Evolutionary conservation across 1,284 basidiomycete species (phyloP), one percentile per base, ranked within the genome.

Genomic region (Microbotryum violaceum): DNA sequence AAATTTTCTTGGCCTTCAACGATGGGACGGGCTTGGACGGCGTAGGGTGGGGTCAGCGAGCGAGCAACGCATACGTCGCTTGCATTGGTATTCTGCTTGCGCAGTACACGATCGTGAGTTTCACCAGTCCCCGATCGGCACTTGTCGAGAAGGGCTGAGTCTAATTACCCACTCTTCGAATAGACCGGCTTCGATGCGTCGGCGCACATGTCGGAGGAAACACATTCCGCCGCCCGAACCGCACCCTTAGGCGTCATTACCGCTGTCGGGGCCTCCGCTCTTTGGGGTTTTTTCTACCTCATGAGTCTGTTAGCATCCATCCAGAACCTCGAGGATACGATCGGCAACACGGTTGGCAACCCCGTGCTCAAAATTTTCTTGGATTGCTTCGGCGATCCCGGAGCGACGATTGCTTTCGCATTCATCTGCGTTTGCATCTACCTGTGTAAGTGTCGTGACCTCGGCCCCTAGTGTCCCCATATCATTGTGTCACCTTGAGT

Each of bases 351-450:
- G 7, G 84, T 82, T 3, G 84, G 84, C 0, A 80, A 88, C 66
- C 86, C 86, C 2, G 85, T 88, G 2, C 80, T 86, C 0, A 85
- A 88, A 69, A 88, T 89, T 8, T 84, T 88, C 70, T 69, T 87
- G 47, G 86, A 88, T 70, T 83, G 84, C 0, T 85, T 87, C 6
- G 86, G 86, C 6, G 82, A 70, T 81, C 82, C 60, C 82, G 85
- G 62, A 7, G 61, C 56, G 3, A 57, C 60, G 81, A 82, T 79
- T 1, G 62, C 58, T 0, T 58, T 67, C 23, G 31, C 84, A 9
- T 82, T 87, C 55, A 79, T 87, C 46, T 83, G 86, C 56, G 81
- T 83, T 21, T 82, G 82, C 4, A 86, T 87, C 82, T 86, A 82
- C 72, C 84, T 85, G 72, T 86, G 84, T 74, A 84, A 42, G 37